phyloP scores from a whole-genome alignment of 441 rosid genomes.

The Hypseocharis bilobata region DNA sequence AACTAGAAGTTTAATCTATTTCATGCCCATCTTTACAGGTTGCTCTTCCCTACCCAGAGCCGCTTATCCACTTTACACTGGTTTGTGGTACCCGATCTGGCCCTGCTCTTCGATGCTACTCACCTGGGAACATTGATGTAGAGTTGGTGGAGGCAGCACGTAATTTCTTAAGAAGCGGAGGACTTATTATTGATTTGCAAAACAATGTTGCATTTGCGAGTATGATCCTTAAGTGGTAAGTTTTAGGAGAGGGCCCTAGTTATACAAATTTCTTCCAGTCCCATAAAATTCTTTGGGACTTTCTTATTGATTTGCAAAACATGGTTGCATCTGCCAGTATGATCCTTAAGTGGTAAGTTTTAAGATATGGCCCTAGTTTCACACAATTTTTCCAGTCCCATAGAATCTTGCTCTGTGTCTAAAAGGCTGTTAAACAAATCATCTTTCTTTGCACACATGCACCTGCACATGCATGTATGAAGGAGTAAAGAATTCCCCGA shows the following conservation, averaged over 20 bases:
- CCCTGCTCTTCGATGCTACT: slow-evolving; percentile 64
- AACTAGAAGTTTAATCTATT: slow-evolving; percentile 1
- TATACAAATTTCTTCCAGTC: not conserved
- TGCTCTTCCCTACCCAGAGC: slow-evolving; percentile 52
- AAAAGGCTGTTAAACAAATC: too few relatives aligned
- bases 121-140: slow-evolving; percentile 59
- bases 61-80: slow-evolving; percentile 60
- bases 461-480: not conserved
- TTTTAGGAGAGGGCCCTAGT: not conserved
- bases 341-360: slow-evolving; percentile 59
- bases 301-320: slow-evolving; percentile 40
- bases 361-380: not conserved
- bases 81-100: slow-evolving; percentile 71
- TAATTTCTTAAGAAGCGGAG: slow-evolving; percentile 59
- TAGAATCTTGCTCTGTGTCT: not conserved
- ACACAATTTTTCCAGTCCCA: too few relatives aligned
- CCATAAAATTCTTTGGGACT: too few relatives aligned
- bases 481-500: too few relatives aligned
- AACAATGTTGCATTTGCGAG: slow-evolving; percentile 45
- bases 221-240: slow-evolving; percentile 65
- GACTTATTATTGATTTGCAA: slow-evolving; percentile 46
- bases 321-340: slow-evolving; percentile 48
- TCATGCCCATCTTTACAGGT: slow-evolving; percentile 29
- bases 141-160: slow-evolving; percentile 66
- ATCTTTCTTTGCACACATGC: not conserved